Evolutionary conservation across 345 rosid genomes (phyloP), one percentile per base, ranked within the genome.

Genomic region (Geranium brycei): DNA sequence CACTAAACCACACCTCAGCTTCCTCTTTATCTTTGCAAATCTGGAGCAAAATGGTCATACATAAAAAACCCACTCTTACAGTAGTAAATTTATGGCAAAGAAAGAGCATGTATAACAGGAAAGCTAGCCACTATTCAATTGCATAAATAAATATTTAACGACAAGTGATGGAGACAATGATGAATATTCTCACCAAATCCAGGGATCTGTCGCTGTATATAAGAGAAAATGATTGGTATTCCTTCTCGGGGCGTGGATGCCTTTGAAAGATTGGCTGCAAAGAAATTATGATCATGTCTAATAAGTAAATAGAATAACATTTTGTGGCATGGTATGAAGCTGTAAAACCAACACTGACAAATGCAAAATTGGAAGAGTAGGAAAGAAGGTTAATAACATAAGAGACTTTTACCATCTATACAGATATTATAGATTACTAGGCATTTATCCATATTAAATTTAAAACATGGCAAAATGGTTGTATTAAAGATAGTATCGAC

Each of bases 161-260:
- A 11, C 68, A 80, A 64, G 57, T 18, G 65, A 62, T 14, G 17
- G 18, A 58, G 11, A 38, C 17, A 55, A 41, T 35, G 47, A 62
- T 32, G 61, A 61, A 18, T 18, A 64, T 23, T 30, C 83, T 82
- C 78, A 93, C 99, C 97, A 90, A 71, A 82, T 93, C 99, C 68
- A 93, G 72, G 28, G 99, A 90, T 58, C 99, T 87, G 62, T 90
- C 99, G 73, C 78, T 88, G 73, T 93, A 93, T 74, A 88, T 93
- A 63, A 93, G 92, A 59, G 99, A 93, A 81, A 93, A 90, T 6
- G 99, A 93, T 77, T 93, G 99, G 69, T 90, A 93, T 76, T 93
- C 99, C 85, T 93, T 93, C 83, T 93, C 99, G 8, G 99, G 99
- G 19, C 97, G 91, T 55, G 96, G 99, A 81, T 88, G 79, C 78